Evolutionary conservation across 768 basidiomycete species (phyloP).

Genomic region (Pleurotus cornucopiae): DNA sequence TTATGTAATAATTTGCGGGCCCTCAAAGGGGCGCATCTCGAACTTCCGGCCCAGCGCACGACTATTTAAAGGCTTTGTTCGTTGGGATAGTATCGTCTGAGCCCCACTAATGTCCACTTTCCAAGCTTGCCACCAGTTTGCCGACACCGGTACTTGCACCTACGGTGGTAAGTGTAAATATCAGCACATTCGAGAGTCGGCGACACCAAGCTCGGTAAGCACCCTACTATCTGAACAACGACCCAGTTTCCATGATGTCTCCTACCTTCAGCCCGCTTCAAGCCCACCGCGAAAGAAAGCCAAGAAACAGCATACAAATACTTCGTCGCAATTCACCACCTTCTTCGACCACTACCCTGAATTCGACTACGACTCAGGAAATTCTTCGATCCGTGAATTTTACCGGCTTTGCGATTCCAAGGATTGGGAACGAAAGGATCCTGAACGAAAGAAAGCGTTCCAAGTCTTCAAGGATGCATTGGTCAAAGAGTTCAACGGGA

Average conservation of each 20-base stretch:
- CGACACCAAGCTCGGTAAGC: neutral
- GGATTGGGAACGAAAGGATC: conserved; percentile 8
- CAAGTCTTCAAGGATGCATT: conserved; percentile 23
- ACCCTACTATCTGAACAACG: neutral
- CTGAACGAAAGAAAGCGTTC: conserved; percentile 13
- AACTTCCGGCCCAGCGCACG: no score
- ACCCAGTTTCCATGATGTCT: neutral
- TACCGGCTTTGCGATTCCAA: conserved; percentile 14
- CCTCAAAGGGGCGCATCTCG: no score
- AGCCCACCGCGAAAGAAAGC: neutral
- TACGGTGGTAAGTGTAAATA: conserved; percentile 1
- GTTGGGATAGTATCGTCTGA: no score
- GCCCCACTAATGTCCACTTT: no score
- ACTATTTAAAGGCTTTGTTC: no score
- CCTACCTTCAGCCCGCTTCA: no score
- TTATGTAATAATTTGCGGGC: no score
- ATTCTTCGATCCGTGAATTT: conserved; percentile 11
- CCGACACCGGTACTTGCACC: neutral
- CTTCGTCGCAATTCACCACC: neutral
- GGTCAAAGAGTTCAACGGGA: conserved; percentile 26
- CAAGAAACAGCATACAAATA: neutral
- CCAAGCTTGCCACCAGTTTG: neutral
- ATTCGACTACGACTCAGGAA: conserved; percentile 9
- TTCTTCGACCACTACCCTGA: conserved; percentile 14
- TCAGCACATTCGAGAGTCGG: neutral